Evolutionary conservation across 169 alveolate species (phyloP), one percentile per base, ranked within the genome.

Genomic region (Eimeria maxima): DNA sequence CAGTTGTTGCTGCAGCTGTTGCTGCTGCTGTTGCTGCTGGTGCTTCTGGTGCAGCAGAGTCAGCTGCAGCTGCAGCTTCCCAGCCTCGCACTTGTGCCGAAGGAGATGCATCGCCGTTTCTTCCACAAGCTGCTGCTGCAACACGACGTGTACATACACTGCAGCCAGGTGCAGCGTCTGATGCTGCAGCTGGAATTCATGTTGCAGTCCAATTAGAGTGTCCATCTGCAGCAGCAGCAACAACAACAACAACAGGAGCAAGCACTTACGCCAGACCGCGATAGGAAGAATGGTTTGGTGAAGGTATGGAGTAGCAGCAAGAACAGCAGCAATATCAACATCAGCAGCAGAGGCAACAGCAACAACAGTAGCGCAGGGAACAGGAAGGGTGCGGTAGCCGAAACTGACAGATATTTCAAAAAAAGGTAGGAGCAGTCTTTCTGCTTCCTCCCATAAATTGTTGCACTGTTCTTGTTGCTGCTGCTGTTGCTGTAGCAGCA

Each of bases 121-220:
- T 38, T 73, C 84, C 42, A 73, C 84, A 16, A 73, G 53, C 53
- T 73, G 84, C 84, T 73, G 84, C 84, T 73, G 84, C 84, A 73
- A 22, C 24, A 73, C 50, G 53, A 73, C 24, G 53, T 73, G 84
- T 38, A 73, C 84, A 22, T 73, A 73, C 57, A 27, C 42, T 22
- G 84, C 84, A 73, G 84, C 84, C 8, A 29, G 20, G 29, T 73
- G 84, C 57, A 73, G 50, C 57, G 84, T 73, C 13, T 73, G 84
- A 20, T 29, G 84, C 84, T 73, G 84, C 84, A 73, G 84, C 42
- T 73, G 84, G 22, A 73, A 73, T 22, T 73, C 84, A 16, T 73
- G 84, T 47, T 73, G 84, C 84, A 73, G 50, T 16, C 53, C 84
- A 29, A 73, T 29, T 10, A 73, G 50, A 3, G 84, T 38, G 50